Evolutionary conservation across 345 rosid species (phyloP), one percentile per base, ranked within the genome.

Genomic region (Excoecaria agallocha): DNA sequence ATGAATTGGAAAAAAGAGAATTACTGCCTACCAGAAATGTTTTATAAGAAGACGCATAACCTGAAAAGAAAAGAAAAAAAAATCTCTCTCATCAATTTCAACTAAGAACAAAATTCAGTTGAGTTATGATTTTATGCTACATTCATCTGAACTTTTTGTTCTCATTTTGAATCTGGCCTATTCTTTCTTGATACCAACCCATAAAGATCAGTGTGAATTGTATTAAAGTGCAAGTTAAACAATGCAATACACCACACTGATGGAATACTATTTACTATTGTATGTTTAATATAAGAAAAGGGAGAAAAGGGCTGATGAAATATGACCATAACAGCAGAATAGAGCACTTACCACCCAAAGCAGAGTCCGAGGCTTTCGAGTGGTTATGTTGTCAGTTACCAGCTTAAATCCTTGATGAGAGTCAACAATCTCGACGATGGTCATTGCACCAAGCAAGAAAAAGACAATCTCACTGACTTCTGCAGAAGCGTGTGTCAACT

Each of bases 331-430:
- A 52, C 20, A 52, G 48, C 16, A 49, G 70, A 75, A 69, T 10
- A 70, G 49, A 81, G 58, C 54, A 81, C 98, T 66, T 70, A 95
- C 99, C 96, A 90, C 98, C 99, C 98, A 93, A 63, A 95, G 88
- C 73, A 95, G 90, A 30, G 93, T 82, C 70, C 72, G 83, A 17
- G 96, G 98, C 74, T 91, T 91, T 82, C 98, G 87, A 84, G 99
- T 89, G 52, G 96, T 95, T 74, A 95, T 95, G 83, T 87, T 91
- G 84, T 95, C 98, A 30, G 98, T 95, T 74, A 95, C 98, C 57
- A 95, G 85, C 87, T 95, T 95, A 88, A 95, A 95, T 70, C 99
- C 99, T 90, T 95, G 99, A 85, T 95, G 99, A 68, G 99, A 98
- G 30, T 30, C 30, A 30, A 95, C 8, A 5, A 43, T 43, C 48